A percentile compares a stretch with the other conserved stretches of the same genome.
These are phyloP conservation scores for Flaveria linearis DNA, from an alignment of 129 eudicot genomes.

Conservation along the genomic window DNA sequence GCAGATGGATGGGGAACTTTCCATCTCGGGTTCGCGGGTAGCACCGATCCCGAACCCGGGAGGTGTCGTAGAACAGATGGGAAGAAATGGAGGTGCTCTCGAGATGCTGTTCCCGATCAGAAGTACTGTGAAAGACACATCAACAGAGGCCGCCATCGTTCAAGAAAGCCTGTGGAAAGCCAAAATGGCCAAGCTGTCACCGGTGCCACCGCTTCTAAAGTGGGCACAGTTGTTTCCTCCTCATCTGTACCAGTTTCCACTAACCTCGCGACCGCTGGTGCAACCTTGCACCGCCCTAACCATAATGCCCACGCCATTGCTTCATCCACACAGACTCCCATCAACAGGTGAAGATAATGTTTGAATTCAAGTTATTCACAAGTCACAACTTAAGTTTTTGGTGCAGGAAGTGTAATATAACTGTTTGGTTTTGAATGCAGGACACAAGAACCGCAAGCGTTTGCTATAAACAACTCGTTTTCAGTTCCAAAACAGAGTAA, in stretches of 20 bases:
- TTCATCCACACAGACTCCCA: constrained; percentile 3
- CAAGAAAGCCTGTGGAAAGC: constrained; percentile 99
- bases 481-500: constrained; percentile 44
- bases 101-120: constrained; percentile 94
- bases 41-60: constrained; percentile 90
- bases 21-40: constrained; percentile 82
- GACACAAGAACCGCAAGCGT: constrained; percentile 47
- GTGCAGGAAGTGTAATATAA: not conserved
- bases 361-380: not conserved
- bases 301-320: too few relatives aligned
- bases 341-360: constrained; percentile 41
- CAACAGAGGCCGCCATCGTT: constrained; percentile 97
- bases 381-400: not conserved
- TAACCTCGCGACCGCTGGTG: constrained; percentile 36
- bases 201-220: constrained; percentile 53
- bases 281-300: constrained; percentile 29
- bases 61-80: constrained; percentile 98
- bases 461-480: constrained; percentile 30
- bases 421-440: constrained; percentile 18
- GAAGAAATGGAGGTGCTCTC: constrained; percentile 98
- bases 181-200: constrained; percentile 84
- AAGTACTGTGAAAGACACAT: constrained; percentile 96
- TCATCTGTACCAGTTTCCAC: constrained; percentile 53
- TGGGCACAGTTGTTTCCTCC: constrained; percentile 51
- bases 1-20: constrained; percentile 94